Percentiles rank a stretch among this genome's conserved stretches.
phyloP scores from a whole-genome alignment of 2,329 filamentous ascomycete genomes.

The Aspergillus oerlinghausenensis region DNA sequence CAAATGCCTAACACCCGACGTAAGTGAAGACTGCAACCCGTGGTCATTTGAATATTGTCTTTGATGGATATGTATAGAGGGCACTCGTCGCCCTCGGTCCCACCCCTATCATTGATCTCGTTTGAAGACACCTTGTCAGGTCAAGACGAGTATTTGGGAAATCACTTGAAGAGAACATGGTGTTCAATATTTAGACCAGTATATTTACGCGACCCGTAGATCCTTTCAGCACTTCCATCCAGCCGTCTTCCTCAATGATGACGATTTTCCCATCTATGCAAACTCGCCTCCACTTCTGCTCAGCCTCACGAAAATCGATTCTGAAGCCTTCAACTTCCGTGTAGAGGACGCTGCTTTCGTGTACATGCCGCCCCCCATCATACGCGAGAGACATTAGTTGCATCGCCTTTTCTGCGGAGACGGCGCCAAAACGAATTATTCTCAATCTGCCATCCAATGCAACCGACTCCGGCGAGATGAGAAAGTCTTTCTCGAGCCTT shows the following conservation, averaged over 20 bases:
- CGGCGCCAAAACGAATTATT: constrained; percentile 69
- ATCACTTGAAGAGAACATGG: background rate
- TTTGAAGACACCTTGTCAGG: background rate
- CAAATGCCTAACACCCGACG: too few species aligned
- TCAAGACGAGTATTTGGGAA: background rate
- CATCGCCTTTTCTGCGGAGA: constrained; percentile 65
- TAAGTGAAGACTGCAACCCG: too few species aligned
- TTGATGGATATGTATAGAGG: too few species aligned
- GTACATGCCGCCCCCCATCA: constrained; percentile 52
- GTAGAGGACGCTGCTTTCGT: constrained; percentile 61
- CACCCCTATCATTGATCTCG: background rate
- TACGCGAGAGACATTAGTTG: constrained; percentile 66
- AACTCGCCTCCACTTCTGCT: constrained; percentile 68
- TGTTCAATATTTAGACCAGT: constrained; percentile 8
- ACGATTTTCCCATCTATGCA: constrained; percentile 93
- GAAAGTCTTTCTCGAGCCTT: constrained; percentile 75
- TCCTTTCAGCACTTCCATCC: constrained; percentile 56
- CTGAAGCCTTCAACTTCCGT: constrained; percentile 62
- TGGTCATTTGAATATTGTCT: background rate
- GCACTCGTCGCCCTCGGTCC: background rate
- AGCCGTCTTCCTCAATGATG: constrained; percentile 64
- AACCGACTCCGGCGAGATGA: constrained; percentile 68
- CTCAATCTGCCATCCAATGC: constrained; percentile 68
- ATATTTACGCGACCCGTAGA: constrained; percentile 18
- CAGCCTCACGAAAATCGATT: constrained; percentile 61